A percentile compares a stretch with the other conserved stretches of the same genome.
Evolutionary conservation across 2,329 filamentous ascomycete species (phyloP).

Genomic region (Pseudopyricularia cyperi): DNA sequence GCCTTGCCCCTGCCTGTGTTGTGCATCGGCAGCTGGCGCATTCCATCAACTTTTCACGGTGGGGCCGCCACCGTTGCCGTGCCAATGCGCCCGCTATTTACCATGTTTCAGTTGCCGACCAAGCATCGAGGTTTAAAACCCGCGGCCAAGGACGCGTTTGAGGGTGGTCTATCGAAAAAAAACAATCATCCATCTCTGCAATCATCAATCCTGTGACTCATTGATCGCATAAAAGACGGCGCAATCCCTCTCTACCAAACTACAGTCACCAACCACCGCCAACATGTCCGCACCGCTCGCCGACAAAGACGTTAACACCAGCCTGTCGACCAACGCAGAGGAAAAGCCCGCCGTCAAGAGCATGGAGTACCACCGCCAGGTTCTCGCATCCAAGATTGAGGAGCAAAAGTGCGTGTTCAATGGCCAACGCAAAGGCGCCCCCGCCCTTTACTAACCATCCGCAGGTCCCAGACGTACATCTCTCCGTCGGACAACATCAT

Average conservation of each 20-base stretch:
- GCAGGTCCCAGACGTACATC: slow-evolving; percentile 39
- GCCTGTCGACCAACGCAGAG: slow-evolving; percentile 47
- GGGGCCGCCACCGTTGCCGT: neutral
- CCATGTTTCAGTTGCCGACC: too few species aligned
- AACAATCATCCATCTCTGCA: too few species aligned
- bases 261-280: neutral
- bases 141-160: too few species aligned
- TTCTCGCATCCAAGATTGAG: slow-evolving; percentile 59
- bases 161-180: too few species aligned
- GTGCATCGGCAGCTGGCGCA: neutral
- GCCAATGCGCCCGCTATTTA: neutral
- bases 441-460: neutral
- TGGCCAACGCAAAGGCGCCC: neutral
- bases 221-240: too few species aligned
- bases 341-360: slow-evolving; percentile 38
- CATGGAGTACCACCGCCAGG: slow-evolving; percentile 68
- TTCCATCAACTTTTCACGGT: neutral
- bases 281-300: slow-evolving; percentile 11
- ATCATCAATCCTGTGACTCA: too few species aligned
- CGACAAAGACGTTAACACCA: slow-evolving; percentile 52
- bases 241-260: neutral
- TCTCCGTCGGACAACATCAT: slow-evolving; percentile 83
- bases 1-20: neutral
- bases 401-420: slow-evolving; percentile 43
- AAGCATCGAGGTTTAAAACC: too few species aligned